Evolutionary conservation across 495 filamentous ascomycete species (phyloP).

Genomic region (Haplographium delicatum): DNA sequence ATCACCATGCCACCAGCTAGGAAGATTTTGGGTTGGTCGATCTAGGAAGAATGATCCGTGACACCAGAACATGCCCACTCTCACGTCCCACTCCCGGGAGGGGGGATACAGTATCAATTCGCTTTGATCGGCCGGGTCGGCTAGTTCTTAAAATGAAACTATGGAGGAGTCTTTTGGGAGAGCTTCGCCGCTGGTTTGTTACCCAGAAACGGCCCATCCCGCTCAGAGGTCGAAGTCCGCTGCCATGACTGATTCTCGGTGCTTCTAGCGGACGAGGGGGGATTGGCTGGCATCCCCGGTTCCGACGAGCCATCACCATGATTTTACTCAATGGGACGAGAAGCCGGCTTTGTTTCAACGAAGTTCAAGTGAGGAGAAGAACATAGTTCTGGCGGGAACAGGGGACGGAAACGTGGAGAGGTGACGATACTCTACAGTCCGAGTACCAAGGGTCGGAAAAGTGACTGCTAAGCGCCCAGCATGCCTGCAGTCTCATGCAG

Average conservation of each 20-base stretch:
- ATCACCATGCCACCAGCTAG: no score
- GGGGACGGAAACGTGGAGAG: not conserved
- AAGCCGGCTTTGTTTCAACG: constrained; percentile 10
- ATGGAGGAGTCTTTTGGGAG: not conserved
- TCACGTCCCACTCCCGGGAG: no score
- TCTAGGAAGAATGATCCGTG: no score
- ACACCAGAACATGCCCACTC: no score
- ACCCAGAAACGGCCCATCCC: constrained; percentile 19
- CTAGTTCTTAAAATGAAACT: constrained; percentile 1
- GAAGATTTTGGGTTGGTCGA: no score
- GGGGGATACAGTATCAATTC: no score
- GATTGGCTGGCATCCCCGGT: constrained; percentile 1
- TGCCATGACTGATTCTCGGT: not conserved
- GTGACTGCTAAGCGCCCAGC: constrained; percentile 19
- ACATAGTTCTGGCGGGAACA: not conserved
- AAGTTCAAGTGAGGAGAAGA: not conserved
- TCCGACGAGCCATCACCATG: constrained; percentile 3
- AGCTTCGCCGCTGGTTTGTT: constrained; percentile 7
- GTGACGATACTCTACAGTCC: no score
- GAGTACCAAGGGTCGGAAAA: not conserved
- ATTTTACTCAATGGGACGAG: not conserved
- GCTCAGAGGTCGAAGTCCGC: not conserved
- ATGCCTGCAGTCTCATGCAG: constrained; percentile 18
- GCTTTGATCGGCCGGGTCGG: no score
- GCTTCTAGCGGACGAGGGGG: not conserved